Evolutionary conservation across 352 stramenopile species (phyloP), one percentile per base, ranked within the genome.

Genomic region (Phytophthora meadii): DNA sequence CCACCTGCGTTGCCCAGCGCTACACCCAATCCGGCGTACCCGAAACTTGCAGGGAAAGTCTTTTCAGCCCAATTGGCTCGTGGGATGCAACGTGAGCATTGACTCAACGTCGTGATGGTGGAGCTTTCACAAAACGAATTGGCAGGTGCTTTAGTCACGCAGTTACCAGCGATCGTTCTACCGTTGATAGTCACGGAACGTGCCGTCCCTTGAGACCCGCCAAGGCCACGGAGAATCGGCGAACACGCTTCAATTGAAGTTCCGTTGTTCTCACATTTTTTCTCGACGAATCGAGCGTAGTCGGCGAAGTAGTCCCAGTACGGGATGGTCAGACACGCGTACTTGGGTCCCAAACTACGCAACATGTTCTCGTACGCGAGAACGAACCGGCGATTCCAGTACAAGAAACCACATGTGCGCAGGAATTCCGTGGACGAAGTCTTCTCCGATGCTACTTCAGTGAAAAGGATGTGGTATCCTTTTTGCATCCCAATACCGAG

Each of bases 301-400:
- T 88, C 77, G 2, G 76, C 76, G 40, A 88, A 91, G 54, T 87
- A 88, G 69, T 94, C 79, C 82, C 83, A 94, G 68, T 93, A 94
- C 22, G 87, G 84, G 22, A 92, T 72, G 25, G 82, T 93, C 24
- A 94, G 34, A 42, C 82, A 92, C 12, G 79, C 83, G 57, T 79
- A 94, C 17, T 61, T 74, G 0, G 81, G 55, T 11, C 64, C 81
- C 1, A 93, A 71, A 54, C 72, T 88, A 41, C 85, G 85, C 30
- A 94, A 70, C 83, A 92, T 92, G 41, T 80, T 82, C 54, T 94
- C 79, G 52, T 82, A 86, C 2, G 66, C 79, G 8, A 86, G 52
- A 22, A 86, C 30, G 34, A 81, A 82, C 3, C 72, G 75, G 10
- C 77, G 74, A 44, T 86, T 69, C 79, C 79, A 88, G 58, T 81